Base-by-base conservation (phyloP, 2,329 filamentous ascomycete genomes). In the Periconia digitata region DNA sequence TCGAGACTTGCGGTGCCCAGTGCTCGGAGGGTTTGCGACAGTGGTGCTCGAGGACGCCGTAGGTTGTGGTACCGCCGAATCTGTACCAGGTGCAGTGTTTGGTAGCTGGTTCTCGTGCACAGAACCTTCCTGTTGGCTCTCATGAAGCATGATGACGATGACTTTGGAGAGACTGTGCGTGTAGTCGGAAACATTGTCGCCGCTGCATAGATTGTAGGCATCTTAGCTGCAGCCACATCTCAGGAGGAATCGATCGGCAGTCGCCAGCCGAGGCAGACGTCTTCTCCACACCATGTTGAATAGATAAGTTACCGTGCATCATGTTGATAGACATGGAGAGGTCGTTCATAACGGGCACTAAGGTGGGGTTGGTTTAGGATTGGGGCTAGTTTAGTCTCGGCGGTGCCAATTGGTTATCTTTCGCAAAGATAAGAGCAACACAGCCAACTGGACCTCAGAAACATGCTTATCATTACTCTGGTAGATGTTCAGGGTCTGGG, bases 1-100 rank as follows among this genome's bases (percentile, higher is more conserved):
- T 4, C 61, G 59, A 32, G 27, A 32, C 27, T 32, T 32, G 5
- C 27, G 27, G 27, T 5, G 12, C 27, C 4, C 27, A 6, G 27
- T 32, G 27, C n/a, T 32, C 4, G 10, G 27, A 15, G n/a, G n/a
- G n/a, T n/a, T n/a, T n/a, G n/a, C n/a, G n/a, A n/a, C n/a, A n/a
- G 27, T 10, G 8, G 27, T 15, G n/a, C 27, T 32, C 27, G 27
- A 32, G 4, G 27, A 32, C 10, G 27, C 10, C 27, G 27, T 32
- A 32, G 27, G 27, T 15, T 10, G 4, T 4, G 27, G 27, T 32
- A 32, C 27, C 27, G 4, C 27, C n/a, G 27, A 32, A 32, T 10
- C 10, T 32, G 27, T 6, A 3, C 27, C 27, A 32, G 27, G 10
- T 10, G 27, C n/a, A 15, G n/a, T 13, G 4, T 32, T 15, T 32